Percentiles rank a stretch among this genome's conserved stretches.
Evolutionary conservation across 2,329 filamentous ascomycete species (phyloP).

Genomic region (Colletotrichum sp.): DNA sequence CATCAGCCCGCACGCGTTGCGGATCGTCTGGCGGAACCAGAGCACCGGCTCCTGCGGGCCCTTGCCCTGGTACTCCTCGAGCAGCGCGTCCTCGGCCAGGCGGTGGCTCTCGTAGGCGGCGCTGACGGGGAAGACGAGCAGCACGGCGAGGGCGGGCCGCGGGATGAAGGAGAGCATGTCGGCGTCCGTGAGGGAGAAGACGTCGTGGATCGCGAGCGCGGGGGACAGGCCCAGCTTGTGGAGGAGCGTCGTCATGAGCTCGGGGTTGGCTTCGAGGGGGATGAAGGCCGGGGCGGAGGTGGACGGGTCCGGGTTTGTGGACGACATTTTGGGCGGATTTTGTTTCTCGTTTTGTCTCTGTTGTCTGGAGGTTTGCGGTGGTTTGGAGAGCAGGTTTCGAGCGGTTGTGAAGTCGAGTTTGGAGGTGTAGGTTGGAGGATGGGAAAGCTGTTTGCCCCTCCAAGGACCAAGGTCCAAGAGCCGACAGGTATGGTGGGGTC

Average conservation of each 20-base stretch:
- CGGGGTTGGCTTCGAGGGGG: constrained; percentile 77
- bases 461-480: background rate
- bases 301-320: constrained; percentile 44
- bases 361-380: background rate
- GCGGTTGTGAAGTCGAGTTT: background rate
- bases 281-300: constrained; percentile 54
- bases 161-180: constrained; percentile 87
- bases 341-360: background rate
- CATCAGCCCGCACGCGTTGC: constrained; percentile 92
- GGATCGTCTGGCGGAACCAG: constrained; percentile 96
- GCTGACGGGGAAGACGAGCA: constrained; percentile 90
- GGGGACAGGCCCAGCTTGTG: constrained; percentile 83
- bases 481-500: background rate
- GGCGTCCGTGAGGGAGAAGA: constrained; percentile 87
- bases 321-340: constrained; percentile 13
- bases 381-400: background rate
- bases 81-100: constrained; percentile 71
- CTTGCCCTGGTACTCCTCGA: constrained; percentile 67
- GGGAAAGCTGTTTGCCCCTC: constrained; percentile 11
- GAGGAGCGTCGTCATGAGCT: constrained; percentile 84
- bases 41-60: constrained; percentile 77
- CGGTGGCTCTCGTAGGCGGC: constrained; percentile 80
- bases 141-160: constrained; percentile 83
- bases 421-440: background rate
- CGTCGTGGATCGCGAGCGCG: constrained; percentile 83